Conservation (phyloP, 129 eudicot genomes). For the Gnaphalium uliginosum region DNA sequence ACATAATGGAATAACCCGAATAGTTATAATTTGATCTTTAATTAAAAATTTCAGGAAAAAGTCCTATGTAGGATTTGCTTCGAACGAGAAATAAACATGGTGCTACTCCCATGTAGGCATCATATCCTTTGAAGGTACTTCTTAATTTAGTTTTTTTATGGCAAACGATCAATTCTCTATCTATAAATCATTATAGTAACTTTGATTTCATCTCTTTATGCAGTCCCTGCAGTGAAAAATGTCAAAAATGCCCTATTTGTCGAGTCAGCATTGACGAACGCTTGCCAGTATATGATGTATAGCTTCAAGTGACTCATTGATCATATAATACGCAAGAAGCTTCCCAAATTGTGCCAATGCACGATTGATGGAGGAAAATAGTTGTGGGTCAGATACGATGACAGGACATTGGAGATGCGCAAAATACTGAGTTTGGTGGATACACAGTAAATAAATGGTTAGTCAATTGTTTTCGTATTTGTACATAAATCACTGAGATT, state of each 20-base stretch:
- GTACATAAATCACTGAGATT: background rate
- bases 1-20: background rate
- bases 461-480: background rate
- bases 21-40: background rate
- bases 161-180: background rate
- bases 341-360: background rate
- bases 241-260: slow-evolving; percentile 84
- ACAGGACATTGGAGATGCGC: background rate
- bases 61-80: slow-evolving; percentile 85
- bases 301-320: slow-evolving; percentile 20
- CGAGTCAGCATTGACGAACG: slow-evolving; percentile 64
- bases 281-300: slow-evolving; percentile 77
- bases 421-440: background rate
- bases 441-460: background rate
- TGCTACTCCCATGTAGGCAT: slow-evolving; percentile 73
- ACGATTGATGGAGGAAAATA: background rate
- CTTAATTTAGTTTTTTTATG: background rate
- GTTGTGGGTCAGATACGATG: background rate
- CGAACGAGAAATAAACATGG: slow-evolving; percentile 68
- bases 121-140: slow-evolving; percentile 71
- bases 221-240: slow-evolving; percentile 77
- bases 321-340: background rate
- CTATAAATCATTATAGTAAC: background rate
- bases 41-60: slow-evolving; percentile 56
- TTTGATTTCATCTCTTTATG: slow-evolving; percentile 3